Conservation (phyloP, 768 basidiomycete genomes). For the Chalciporus piperatus region DNA sequence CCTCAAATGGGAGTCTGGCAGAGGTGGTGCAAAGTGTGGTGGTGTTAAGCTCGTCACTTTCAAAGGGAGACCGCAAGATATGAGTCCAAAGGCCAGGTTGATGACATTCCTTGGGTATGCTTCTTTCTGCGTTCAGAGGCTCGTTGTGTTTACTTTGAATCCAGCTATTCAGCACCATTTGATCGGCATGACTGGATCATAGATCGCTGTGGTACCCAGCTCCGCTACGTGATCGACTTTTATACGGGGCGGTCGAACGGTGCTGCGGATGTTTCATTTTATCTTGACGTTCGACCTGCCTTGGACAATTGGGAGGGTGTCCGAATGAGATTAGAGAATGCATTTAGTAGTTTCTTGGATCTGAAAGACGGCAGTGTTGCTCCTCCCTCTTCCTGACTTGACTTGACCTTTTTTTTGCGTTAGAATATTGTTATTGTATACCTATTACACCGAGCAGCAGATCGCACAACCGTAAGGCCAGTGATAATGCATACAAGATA, state of each 20-base stretch:
- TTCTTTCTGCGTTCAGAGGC: background rate
- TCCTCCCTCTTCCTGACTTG: constrained; percentile 14
- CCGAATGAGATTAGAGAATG: constrained; percentile 68
- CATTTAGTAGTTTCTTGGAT: constrained; percentile 43
- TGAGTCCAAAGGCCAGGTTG: constrained; percentile 76
- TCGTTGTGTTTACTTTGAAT: background rate
- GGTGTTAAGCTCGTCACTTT: constrained; percentile 84
- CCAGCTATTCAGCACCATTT: constrained; percentile 90
- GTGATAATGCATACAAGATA: constrained; percentile 10
- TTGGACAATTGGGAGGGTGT: constrained; percentile 94
- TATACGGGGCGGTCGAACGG: constrained; percentile 73
- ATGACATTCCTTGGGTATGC: constrained; percentile 85
- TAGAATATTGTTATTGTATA: constrained; percentile 6
- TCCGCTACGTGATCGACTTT: constrained; percentile 97
- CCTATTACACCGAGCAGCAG: background rate
- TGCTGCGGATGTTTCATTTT: constrained; percentile 71
- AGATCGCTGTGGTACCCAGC: constrained; percentile 83
- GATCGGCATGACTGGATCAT: constrained; percentile 98
- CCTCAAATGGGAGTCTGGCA: constrained; percentile 75
- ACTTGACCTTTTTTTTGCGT: too few relatives aligned
- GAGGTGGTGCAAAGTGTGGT: constrained; percentile 81
- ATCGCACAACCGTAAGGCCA: constrained; percentile 5
- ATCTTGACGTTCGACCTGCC: constrained; percentile 91
- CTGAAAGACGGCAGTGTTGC: constrained; percentile 15
- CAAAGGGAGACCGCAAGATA: constrained; percentile 80